Evolutionary conservation across 2,329 filamentous ascomycete species (phyloP).

Genomic region (Zarea fungicola): DNA sequence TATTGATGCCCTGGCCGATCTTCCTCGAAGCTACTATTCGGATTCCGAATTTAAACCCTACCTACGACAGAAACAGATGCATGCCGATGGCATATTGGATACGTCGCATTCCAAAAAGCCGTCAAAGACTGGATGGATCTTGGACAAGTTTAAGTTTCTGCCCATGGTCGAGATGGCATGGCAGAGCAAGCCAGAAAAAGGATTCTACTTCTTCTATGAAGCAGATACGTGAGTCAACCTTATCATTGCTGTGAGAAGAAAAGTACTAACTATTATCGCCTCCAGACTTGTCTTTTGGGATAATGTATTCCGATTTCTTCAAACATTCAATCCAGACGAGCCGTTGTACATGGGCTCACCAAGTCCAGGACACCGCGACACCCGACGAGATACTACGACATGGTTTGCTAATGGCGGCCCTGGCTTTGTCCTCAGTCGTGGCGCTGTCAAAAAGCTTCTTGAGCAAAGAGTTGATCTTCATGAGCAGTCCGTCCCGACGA

Average conservation of each 20-base stretch:
- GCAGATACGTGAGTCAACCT: conserved; percentile 43
- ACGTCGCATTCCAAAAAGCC: no score
- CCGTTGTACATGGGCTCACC: conserved; percentile 1
- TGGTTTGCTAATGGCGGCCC: conserved; percentile 15
- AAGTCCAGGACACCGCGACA: neutral
- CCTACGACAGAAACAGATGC: no score
- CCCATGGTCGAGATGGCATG: conserved; percentile 49
- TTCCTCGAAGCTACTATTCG: no score
- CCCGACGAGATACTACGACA: neutral
- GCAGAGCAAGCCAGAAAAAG: conserved; percentile 37
- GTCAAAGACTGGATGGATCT: conserved; percentile 49
- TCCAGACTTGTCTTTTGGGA: conserved; percentile 14
- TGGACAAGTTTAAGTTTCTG: conserved; percentile 54
- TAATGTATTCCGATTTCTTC: conserved; percentile 14
- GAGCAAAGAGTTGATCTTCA: neutral
- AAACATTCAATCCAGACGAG: conserved; percentile 8
- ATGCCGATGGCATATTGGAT: no score
- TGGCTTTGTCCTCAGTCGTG: conserved; percentile 13
- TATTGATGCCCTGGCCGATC: no score
- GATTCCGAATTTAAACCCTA: no score
- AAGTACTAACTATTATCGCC: neutral
- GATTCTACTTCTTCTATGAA: conserved; percentile 53
- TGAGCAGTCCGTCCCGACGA: neutral
- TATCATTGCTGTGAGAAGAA: neutral
- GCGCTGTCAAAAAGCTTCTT: conserved; percentile 14